phyloP scores from a whole-genome alignment of 2,329 filamentous ascomycete genomes.

The Pezizomycotina sp. region DNA sequence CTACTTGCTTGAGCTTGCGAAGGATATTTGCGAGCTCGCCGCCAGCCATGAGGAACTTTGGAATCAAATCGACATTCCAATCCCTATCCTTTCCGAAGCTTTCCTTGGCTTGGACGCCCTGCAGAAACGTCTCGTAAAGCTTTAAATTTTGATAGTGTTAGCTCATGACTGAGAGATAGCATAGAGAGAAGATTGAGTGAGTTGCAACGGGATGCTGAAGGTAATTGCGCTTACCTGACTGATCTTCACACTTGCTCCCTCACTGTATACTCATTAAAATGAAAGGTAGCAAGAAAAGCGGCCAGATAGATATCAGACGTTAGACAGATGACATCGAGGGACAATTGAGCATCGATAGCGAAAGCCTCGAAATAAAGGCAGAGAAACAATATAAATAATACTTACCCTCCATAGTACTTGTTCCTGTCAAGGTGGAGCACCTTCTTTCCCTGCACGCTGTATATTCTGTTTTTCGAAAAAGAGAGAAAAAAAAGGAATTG shows the following conservation, averaged over 20 bases:
- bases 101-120: slow-evolving; percentile 9
- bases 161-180: no score
- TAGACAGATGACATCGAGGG: neutral
- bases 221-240: slow-evolving; percentile 50
- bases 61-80: slow-evolving; percentile 97
- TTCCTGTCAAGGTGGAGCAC: slow-evolving; percentile 98
- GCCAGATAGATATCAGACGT: neutral
- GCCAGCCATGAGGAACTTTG: slow-evolving; percentile 96
- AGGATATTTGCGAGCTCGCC: slow-evolving; percentile 97
- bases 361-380: slow-evolving; percentile 10
- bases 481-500: no score
- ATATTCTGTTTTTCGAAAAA: no score
- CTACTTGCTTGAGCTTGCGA: slow-evolving; percentile 72
- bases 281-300: neutral
- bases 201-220: neutral
- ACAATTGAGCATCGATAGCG: slow-evolving; percentile 25
- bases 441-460: slow-evolving; percentile 98
- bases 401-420: slow-evolving; percentile 93
- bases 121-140: slow-evolving; percentile 8
- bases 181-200: neutral
- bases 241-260: slow-evolving; percentile 92
- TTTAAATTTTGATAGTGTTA: neutral
- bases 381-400: slow-evolving; percentile 24
- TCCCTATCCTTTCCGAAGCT: slow-evolving; percentile 17
- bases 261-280: slow-evolving; percentile 37